These are phyloP conservation scores for Sugiyamaella pinicola DNA, from an alignment of 1,139 yeast species.

Conservation along the genomic window DNA sequence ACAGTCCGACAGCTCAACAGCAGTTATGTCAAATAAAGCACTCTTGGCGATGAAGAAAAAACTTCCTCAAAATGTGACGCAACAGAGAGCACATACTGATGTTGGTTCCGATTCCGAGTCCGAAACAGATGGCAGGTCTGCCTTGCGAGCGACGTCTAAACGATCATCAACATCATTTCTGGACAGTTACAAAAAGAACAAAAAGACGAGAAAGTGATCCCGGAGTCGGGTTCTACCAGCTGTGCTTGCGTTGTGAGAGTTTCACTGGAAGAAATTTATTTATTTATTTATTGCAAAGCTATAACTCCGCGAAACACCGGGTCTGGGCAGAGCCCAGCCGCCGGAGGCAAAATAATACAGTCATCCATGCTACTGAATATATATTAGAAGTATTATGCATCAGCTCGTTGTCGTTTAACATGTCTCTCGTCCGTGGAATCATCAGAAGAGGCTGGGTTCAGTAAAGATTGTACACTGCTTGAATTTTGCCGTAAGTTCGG, in stretches of 20 bases:
- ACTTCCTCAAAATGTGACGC: constrained; percentile 1
- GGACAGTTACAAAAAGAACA: constrained; percentile 29
- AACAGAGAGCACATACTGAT: background rate
- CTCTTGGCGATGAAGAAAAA: constrained; percentile 18
- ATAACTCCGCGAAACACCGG: too few relatives aligned
- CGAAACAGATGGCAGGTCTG: constrained; percentile 22
- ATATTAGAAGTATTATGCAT: background rate
- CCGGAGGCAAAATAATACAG: too few relatives aligned
- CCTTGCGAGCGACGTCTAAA: constrained; percentile 16
- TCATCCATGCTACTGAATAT: too few relatives aligned
- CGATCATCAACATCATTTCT: constrained; percentile 24
- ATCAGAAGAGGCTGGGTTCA: constrained; percentile 29
- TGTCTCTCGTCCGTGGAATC: constrained; percentile 22
- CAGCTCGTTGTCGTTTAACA: constrained; percentile 18
- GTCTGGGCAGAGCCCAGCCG: too few relatives aligned
- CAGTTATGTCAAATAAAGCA: constrained; percentile 16
- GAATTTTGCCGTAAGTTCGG: constrained; percentile 20
- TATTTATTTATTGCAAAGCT: too few relatives aligned
- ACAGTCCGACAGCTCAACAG: background rate
- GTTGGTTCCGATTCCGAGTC: constrained; percentile 17
- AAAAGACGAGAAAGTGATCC: constrained; percentile 22
- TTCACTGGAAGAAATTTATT: too few relatives aligned
- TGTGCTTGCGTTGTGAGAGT: too few relatives aligned
- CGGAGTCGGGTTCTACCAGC: background rate
- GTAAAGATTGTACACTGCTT: constrained; percentile 31